Conservation (phyloP, 495 filamentous ascomycete species). For the Penicillium coprophilum region DNA sequence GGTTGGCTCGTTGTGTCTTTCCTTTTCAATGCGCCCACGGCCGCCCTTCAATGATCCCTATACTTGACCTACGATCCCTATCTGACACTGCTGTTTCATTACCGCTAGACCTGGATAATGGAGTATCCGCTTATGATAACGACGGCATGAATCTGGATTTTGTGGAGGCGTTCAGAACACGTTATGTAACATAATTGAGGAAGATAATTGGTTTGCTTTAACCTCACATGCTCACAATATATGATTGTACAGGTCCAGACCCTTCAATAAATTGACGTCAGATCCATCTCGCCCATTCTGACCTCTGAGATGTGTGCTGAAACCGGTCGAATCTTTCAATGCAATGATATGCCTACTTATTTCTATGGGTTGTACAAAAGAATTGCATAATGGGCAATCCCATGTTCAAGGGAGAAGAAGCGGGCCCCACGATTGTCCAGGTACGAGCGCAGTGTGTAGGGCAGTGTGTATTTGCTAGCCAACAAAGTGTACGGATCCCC, state of each 20-base stretch:
- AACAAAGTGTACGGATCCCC: no score
- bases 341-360: not conserved
- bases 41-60: constrained; percentile 72
- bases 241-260: no score
- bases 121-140: constrained; percentile 1
- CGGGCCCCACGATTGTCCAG: no score
- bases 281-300: not conserved
- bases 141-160: constrained; percentile 14
- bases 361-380: no score
- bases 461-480: no score
- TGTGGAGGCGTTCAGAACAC: constrained; percentile 19
- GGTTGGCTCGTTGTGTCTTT: constrained; percentile 68
- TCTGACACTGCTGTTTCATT: not conserved
- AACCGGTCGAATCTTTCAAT: not conserved
- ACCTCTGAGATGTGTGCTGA: not conserved
- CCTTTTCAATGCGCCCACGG: constrained; percentile 95
- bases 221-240: not conserved
- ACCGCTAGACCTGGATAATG: not conserved
- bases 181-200: constrained; percentile 14
- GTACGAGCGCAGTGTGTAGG: no score
- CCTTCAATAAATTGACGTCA: not conserved
- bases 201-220: not conserved
- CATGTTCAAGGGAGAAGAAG: no score
- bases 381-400: no score
- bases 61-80: constrained; percentile 55